Percentiles rank a stretch among this genome's conserved stretches.
Evolutionary conservation across 2,329 filamentous ascomycete species (phyloP).

Genomic region (Amauroascus niger): DNA sequence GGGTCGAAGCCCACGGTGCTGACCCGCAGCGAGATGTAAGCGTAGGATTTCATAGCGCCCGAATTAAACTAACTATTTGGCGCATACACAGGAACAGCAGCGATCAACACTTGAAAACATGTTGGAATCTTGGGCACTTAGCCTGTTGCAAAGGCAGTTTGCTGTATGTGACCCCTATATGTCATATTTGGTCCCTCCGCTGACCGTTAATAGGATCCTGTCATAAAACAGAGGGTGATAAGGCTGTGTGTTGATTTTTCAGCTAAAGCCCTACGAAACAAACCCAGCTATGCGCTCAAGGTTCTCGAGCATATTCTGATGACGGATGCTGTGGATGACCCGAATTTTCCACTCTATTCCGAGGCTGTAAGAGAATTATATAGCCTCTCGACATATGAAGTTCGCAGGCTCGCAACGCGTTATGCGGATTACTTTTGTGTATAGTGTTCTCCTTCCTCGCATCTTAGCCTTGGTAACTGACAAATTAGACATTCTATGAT

Average conservation of each 20-base stretch:
- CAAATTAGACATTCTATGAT: conserved; percentile 63
- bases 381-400: conserved; percentile 70
- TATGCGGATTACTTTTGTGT: conserved; percentile 84
- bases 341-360: conserved; percentile 62
- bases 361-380: conserved; percentile 88
- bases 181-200: conserved; percentile 9
- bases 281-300: conserved; percentile 72
- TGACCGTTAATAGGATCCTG: conserved; percentile 52
- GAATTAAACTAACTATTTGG: neutral
- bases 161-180: conserved; percentile 23
- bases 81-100: conserved; percentile 27
- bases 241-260: conserved; percentile 79
- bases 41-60: neutral
- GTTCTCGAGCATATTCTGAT: conserved; percentile 86
- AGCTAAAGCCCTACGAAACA: conserved; percentile 66
- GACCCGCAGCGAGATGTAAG: conserved; percentile 43
- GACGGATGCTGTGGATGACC: conserved; percentile 64
- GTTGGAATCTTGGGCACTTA: conserved; percentile 35
- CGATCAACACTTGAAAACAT: conserved; percentile 31
- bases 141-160: conserved; percentile 33
- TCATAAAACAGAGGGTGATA: conserved; percentile 70
- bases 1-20: conserved; percentile 50
- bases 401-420: conserved; percentile 77
- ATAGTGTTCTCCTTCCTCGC: conserved; percentile 26
- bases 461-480: conserved; percentile 20